Percentiles rank a stretch among this genome's conserved stretches.
These are phyloP conservation scores for Neofusicoccum laricinum DNA, from an alignment of 2,329 filamentous ascomycete species.

Conservation along the genomic window DNA sequence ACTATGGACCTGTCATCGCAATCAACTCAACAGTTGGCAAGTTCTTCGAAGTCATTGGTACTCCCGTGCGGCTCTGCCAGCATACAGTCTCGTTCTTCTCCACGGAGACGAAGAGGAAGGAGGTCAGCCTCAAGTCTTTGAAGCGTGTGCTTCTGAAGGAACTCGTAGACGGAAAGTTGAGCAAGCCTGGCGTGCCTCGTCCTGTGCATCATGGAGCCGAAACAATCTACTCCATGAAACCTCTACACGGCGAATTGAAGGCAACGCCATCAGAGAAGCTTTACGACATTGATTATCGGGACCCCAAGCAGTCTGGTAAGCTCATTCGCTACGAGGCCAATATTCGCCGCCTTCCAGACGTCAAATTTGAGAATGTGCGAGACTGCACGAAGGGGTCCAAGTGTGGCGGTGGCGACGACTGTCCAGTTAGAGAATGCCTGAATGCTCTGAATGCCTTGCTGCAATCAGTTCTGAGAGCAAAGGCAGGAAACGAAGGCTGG, in stretches of 20 bases:
- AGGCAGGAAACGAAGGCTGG: neutral
- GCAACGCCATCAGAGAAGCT: neutral
- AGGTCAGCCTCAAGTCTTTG: neutral
- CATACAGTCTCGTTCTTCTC: neutral
- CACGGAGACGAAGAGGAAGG: neutral
- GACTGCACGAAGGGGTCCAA: neutral
- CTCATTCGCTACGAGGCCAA: neutral
- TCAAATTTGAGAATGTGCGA: neutral
- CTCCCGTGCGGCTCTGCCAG: neutral
- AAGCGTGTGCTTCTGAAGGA: neutral
- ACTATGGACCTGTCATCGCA: neutral
- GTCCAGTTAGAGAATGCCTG: neutral
- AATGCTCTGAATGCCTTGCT: neutral
- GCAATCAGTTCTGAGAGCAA: neutral
- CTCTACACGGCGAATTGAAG: neutral
- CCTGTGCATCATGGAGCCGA: neutral
- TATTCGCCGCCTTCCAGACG: neutral
- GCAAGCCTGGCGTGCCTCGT: too few relatives aligned
- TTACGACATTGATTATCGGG: neutral
- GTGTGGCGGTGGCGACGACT: neutral
- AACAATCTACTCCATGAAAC: neutral
- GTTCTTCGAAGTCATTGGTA: neutral
- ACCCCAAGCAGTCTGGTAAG: too few relatives aligned
- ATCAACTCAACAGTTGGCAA: neutral
- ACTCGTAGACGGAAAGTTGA: neutral